phyloP scores from a whole-genome alignment of 768 basidiomycete genomes.

The Mrakia frigida region DNA sequence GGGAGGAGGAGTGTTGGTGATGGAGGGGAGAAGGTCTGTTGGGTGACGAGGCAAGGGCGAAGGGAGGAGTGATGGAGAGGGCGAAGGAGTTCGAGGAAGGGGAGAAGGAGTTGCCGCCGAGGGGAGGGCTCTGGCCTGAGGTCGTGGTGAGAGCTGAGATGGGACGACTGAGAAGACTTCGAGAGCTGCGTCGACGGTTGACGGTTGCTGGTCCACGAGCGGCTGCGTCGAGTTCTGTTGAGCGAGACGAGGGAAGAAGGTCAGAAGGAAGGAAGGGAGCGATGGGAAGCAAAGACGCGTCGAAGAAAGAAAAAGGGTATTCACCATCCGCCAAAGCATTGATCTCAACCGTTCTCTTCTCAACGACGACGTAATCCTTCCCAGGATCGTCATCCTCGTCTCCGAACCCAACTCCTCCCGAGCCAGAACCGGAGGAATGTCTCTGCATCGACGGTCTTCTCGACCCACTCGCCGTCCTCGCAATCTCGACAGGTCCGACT shows the following conservation, averaged over 20 bases:
- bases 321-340: constrained; percentile 84
- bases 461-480: constrained; percentile 5
- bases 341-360: constrained; percentile 86
- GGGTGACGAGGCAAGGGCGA: constrained; percentile 38
- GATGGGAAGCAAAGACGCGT: neutral
- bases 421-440: constrained; percentile 9
- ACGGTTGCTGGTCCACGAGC: constrained; percentile 42
- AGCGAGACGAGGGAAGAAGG: constrained; percentile 46
- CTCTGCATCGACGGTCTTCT: constrained; percentile 10
- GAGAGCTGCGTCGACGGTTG: constrained; percentile 42
- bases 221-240: constrained; percentile 49
- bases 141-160: constrained; percentile 41
- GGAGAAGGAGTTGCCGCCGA: constrained; percentile 34
- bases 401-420: constrained; percentile 16
- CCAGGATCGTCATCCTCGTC: constrained; percentile 50
- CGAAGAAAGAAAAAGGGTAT: constrained; percentile 38
- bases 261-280: neutral
- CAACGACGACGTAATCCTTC: constrained; percentile 86
- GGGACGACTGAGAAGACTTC: constrained; percentile 40
- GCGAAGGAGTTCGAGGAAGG: constrained; percentile 44
- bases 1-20: constrained; percentile 32
- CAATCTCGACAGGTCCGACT: constrained; percentile 11
- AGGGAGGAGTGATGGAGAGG: constrained; percentile 45
- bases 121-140: constrained; percentile 31
- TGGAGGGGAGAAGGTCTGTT: constrained; percentile 31